A percentile compares a stretch with the other conserved stretches of the same genome.
Conservation (phyloP, 805 yeast species). For the Lachancea fermentati region DNA sequence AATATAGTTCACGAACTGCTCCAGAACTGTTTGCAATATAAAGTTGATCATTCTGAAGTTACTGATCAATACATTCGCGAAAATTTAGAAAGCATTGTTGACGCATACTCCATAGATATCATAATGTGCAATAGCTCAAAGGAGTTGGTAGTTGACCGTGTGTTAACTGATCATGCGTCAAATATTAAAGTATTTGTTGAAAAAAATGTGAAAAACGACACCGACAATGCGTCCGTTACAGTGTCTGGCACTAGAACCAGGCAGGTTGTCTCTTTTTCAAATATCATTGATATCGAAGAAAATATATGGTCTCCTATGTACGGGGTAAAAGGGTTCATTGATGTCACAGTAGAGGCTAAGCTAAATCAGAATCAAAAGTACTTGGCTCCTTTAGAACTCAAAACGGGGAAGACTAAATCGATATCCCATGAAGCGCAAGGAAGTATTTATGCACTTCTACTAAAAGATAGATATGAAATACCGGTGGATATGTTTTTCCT, state of each 20-base stretch:
- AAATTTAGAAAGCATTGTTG: slow-evolving; percentile 38
- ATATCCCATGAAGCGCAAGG: slow-evolving; percentile 82
- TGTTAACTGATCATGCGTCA: slow-evolving; percentile 42
- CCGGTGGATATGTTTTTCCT: slow-evolving; percentile 60
- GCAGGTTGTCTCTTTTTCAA: slow-evolving; percentile 47
- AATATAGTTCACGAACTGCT: slow-evolving; percentile 73
- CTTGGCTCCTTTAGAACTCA: slow-evolving; percentile 80
- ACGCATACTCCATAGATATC: slow-evolving; percentile 44
- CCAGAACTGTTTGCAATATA: slow-evolving; percentile 41
- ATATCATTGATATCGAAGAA: slow-evolving; percentile 81
- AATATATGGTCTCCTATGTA: slow-evolving; percentile 85
- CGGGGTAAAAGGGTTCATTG: slow-evolving; percentile 87
- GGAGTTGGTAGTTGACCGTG: slow-evolving; percentile 38
- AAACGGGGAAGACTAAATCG: slow-evolving; percentile 66
- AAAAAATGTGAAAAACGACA: slow-evolving; percentile 36
- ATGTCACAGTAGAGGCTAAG: slow-evolving; percentile 71
- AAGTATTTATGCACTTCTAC: slow-evolving; percentile 68
- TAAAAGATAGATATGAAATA: slow-evolving; percentile 73
- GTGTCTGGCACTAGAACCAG: slow-evolving; percentile 31
- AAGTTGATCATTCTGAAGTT: slow-evolving; percentile 22
- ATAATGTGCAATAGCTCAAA: slow-evolving; percentile 49
- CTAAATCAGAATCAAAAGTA: slow-evolving; percentile 39
- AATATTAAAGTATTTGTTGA: slow-evolving; percentile 51
- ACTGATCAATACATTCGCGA: slow-evolving; percentile 26
- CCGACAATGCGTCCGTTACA: slow-evolving; percentile 18